A percentile compares a stretch with the other conserved stretches of the same genome.
These are phyloP conservation scores for Pichia sp. DNA, from an alignment of 1,139 yeast genomes.

Conservation along the genomic window DNA sequence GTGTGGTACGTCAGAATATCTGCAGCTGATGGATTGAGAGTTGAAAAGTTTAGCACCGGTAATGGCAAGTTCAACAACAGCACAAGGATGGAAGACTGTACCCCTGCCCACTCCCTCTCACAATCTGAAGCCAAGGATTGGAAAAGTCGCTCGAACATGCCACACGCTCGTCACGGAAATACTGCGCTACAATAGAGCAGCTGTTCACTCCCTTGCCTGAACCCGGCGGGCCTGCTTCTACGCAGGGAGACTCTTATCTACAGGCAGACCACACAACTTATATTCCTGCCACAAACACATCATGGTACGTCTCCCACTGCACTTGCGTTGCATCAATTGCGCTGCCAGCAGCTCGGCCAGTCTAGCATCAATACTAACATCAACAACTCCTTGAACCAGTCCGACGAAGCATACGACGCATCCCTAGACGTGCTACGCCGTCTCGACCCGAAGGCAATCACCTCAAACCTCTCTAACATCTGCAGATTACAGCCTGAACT, in stretches of 20 bases:
- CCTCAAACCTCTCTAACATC: slow-evolving; percentile 58
- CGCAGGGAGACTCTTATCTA: too few species aligned
- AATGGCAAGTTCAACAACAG: background rate
- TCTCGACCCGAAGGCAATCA: slow-evolving; percentile 69
- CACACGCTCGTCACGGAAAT: background rate
- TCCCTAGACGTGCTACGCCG: slow-evolving; percentile 84
- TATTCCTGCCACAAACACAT: too few species aligned
- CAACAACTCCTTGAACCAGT: slow-evolving; percentile 25
- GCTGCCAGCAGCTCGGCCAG: background rate
- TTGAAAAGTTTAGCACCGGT: too few species aligned
- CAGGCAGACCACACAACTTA: too few species aligned
- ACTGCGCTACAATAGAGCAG: background rate
- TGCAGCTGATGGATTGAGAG: too few species aligned
- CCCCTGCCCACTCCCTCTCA: background rate
- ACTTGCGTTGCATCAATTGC: background rate
- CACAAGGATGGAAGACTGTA: background rate
- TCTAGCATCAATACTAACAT: slow-evolving; percentile 13
- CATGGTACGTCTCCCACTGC: background rate
- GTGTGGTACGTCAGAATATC: background rate
- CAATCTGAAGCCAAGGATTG: background rate
- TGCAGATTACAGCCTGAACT: slow-evolving; percentile 76
- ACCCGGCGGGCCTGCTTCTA: too few species aligned
- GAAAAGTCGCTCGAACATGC: background rate
- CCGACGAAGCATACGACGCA: slow-evolving; percentile 72
- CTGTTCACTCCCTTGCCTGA: background rate